Evolutionary conservation across 2,329 filamentous ascomycete genomes (phyloP).

Genomic region (Onygenales sp.): DNA sequence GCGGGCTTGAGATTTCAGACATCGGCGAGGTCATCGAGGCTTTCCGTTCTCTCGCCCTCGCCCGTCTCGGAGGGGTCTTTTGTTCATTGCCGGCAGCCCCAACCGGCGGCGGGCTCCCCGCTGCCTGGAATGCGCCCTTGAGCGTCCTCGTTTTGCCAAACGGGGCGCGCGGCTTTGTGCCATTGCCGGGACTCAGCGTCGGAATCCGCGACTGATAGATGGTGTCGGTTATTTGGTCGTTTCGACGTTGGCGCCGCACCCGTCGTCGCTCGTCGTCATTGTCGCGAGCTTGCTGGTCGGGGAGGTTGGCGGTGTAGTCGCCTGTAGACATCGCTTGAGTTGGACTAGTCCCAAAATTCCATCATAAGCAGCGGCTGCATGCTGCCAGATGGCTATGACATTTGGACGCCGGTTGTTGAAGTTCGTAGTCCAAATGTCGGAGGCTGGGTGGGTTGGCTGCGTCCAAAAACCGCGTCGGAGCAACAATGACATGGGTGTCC

Average conservation of each 20-base stretch:
- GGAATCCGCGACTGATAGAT: conserved; percentile 21
- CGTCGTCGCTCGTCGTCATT: conserved; percentile 15
- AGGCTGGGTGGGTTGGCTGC: not conserved
- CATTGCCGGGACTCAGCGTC: conserved; percentile 21
- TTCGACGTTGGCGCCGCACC: conserved; percentile 20
- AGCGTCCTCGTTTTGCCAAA: conserved; percentile 29
- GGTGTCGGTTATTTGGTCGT: conserved; percentile 18
- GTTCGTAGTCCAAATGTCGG: not conserved
- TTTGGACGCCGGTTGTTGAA: not conserved
- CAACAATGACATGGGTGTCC: conserved; percentile 1
- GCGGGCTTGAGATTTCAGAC: conserved; percentile 25
- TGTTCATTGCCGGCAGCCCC: conserved; percentile 18
- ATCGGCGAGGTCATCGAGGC: conserved; percentile 21
- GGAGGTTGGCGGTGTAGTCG: conserved; percentile 19
- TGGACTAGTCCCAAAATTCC: not conserved
- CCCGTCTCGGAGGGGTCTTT: conserved; percentile 17
- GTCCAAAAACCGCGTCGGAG: conserved; percentile 2
- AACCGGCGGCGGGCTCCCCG: conserved; percentile 18
- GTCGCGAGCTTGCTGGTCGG: conserved; percentile 17
- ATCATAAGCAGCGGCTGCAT: conserved; percentile 2
- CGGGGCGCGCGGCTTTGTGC: conserved; percentile 18
- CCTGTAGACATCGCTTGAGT: conserved; percentile 24
- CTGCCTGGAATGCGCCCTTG: conserved; percentile 29
- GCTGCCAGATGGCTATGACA: not conserved
- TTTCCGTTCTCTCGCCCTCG: conserved; percentile 12